Evolutionary conservation across 352 stramenopile genomes (phyloP).

Genomic region (Globisporangium paddicum): DNA sequence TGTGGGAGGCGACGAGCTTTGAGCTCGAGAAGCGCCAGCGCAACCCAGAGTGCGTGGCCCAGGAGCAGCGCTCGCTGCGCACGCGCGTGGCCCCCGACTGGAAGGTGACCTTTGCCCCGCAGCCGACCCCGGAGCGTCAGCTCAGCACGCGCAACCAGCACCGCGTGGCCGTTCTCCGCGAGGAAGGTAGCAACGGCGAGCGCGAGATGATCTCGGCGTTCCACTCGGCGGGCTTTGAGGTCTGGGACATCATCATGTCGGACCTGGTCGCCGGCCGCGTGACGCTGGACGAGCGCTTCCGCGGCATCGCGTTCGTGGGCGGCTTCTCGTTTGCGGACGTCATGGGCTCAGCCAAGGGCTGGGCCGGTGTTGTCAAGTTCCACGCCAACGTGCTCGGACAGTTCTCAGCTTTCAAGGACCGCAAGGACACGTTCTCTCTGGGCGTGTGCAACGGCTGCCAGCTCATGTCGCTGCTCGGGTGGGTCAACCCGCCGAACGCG

Average conservation of each 20-base stretch:
- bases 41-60: slow-evolving; percentile 93
- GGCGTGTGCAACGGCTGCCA: slow-evolving; percentile 99
- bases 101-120: slow-evolving; percentile 89
- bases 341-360: slow-evolving; percentile 98
- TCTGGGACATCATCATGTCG: slow-evolving; percentile 98
- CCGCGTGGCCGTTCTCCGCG: slow-evolving; percentile 95
- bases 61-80: slow-evolving; percentile 92
- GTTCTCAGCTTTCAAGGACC: slow-evolving; percentile 95
- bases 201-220: slow-evolving; percentile 98
- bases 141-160: slow-evolving; percentile 84
- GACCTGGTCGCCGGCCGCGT: slow-evolving; percentile 93
- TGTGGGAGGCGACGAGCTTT: slow-evolving; percentile 99
- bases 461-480: slow-evolving; percentile 98
- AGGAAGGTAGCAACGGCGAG: slow-evolving; percentile 99
- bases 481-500: slow-evolving; percentile 82
- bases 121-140: slow-evolving; percentile 76
- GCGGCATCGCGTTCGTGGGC: slow-evolving; percentile 97
- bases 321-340: slow-evolving; percentile 99
- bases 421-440: slow-evolving; percentile 97
- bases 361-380: slow-evolving; percentile 97
- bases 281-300: slow-evolving; percentile 92
- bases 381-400: slow-evolving; percentile 94
- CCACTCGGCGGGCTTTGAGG: slow-evolving; percentile 95
- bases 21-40: slow-evolving; percentile 97
- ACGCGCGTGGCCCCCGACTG: slow-evolving; percentile 79